Conservation (phyloP, 352 stramenopile genomes). For the Saprolegnia diclina region DNA sequence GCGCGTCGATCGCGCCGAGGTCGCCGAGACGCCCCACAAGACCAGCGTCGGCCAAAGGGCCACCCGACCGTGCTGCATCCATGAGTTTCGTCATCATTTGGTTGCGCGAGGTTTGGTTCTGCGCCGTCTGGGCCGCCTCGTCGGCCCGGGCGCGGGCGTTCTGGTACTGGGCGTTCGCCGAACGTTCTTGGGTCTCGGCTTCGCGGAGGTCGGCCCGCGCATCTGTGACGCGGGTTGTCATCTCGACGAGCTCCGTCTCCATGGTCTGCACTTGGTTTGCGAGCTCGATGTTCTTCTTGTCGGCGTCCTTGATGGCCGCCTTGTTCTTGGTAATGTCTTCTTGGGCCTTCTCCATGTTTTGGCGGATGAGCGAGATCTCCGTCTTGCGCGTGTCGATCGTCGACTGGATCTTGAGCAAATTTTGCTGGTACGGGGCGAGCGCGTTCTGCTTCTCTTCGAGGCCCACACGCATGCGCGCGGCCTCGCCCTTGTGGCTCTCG, state of each 20-base stretch:
- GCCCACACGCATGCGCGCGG: constrained; percentile 53
- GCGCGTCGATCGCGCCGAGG: constrained; percentile 91
- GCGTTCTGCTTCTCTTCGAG: constrained; percentile 75
- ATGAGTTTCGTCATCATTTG: constrained; percentile 88
- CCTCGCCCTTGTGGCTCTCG: constrained; percentile 72
- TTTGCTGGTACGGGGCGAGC: constrained; percentile 64
- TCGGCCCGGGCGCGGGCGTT: constrained; percentile 71
- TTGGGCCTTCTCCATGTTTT: constrained; percentile 54
- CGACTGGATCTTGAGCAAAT: constrained; percentile 66
- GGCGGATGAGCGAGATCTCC: constrained; percentile 70
- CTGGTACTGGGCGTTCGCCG: constrained; percentile 53
- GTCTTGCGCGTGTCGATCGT: constrained; percentile 77
- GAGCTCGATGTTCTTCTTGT: constrained; percentile 70
- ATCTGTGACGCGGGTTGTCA: constrained; percentile 67
- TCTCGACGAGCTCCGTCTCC: constrained; percentile 45
- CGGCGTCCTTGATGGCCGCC: constrained; percentile 28
- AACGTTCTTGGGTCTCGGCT: constrained; percentile 42
- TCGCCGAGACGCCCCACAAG: constrained; percentile 96
- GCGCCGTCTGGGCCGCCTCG: constrained; percentile 54
- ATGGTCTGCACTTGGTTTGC: constrained; percentile 21
- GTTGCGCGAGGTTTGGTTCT: constrained; percentile 63
- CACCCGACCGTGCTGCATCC: constrained; percentile 83
- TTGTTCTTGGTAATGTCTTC: constrained; percentile 26
- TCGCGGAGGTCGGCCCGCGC: constrained; percentile 77
- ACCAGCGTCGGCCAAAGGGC: constrained; percentile 88